Evolutionary conservation across 208 protist genomes (phyloP), one percentile per base, ranked within the genome.

Genomic region (Trypanosoma mega): DNA sequence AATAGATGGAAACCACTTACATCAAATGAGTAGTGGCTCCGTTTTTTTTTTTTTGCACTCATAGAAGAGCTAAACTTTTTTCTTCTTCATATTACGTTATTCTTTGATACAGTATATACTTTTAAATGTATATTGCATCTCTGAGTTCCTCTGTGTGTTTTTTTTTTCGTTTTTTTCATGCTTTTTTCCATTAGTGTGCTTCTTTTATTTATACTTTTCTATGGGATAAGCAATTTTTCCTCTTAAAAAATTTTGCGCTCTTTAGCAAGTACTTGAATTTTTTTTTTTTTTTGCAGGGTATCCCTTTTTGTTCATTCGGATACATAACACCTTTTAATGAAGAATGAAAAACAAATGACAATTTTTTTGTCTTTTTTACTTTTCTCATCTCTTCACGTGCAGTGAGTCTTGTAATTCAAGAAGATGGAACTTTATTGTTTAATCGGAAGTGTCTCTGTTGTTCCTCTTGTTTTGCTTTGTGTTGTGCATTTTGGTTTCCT

Each of bases 1-100:
- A n/a, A n/a, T n/a, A n/a, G n/a, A n/a, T n/a, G n/a, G 23, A 54
- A 63, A 21, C 74, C 74, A 0, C 43, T 80, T 26, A 80, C 74
- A 18, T 80, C 74, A 20, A 72, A 67, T 39, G 74, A 78, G 8
- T 3, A 30, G 48, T 57, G 3, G 59, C 34, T 5, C 44, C 18
- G 53, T 31, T 65, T 65, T 0, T 65, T 63, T 48, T 63, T 51
- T 39, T 65, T 58, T 57, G 33, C 24, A 49, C 21, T 63, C 9
- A 56, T 52, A 21, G 47, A 5, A 27, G 39, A 11, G 4, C 14
- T 24, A 30, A 18, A 43, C 23, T 18, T 62, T 39, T 48, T 26
- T 37, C 46, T 51, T 50, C 34, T 21, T 46, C 5, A 20, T 33
- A 53, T 27, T 5, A 29, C 21, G 21, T 58, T 61, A 34, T 60